Conservation (phyloP, 176 grass and related monocot genomes). For the Chloris gayana region DNA sequence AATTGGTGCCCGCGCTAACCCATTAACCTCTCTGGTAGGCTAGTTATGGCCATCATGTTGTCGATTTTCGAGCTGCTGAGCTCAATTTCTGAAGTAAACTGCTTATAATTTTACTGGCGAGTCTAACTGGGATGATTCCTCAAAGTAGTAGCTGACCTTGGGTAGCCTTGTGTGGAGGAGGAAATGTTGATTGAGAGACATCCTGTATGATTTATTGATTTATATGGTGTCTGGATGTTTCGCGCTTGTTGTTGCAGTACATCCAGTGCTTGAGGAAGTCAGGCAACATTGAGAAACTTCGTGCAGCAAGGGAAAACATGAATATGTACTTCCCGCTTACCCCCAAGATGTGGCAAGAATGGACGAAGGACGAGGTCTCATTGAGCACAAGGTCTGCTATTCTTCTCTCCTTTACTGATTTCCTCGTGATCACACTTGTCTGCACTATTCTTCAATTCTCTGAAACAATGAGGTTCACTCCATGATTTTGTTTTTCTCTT, state of each 20-base stretch:
- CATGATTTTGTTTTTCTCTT: background rate
- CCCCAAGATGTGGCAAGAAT: constrained; percentile 91
- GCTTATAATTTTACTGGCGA: background rate
- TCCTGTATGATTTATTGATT: background rate
- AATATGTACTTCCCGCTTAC: constrained; percentile 72
- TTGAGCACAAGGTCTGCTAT: constrained; percentile 54
- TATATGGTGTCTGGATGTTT: constrained; percentile 5
- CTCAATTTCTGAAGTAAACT: background rate
- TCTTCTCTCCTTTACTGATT: constrained; percentile 1
- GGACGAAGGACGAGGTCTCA: constrained; percentile 87
- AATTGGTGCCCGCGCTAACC: background rate
- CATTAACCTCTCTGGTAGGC: background rate
- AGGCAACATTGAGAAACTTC: constrained; percentile 78
- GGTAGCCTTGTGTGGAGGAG: background rate
- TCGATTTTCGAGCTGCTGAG: constrained; percentile 3
- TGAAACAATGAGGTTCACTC: background rate
- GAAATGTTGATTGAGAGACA: background rate
- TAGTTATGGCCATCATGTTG: background rate
- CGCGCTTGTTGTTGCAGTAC: constrained; percentile 43
- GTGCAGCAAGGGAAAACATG: constrained; percentile 78
- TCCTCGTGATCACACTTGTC: background rate
- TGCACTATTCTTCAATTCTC: background rate
- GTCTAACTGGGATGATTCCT: background rate
- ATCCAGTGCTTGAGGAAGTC: constrained; percentile 84
- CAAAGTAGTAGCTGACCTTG: background rate